Evolutionary conservation across 805 yeast genomes (phyloP).

Genomic region (Isabelozyma rhagii): DNA sequence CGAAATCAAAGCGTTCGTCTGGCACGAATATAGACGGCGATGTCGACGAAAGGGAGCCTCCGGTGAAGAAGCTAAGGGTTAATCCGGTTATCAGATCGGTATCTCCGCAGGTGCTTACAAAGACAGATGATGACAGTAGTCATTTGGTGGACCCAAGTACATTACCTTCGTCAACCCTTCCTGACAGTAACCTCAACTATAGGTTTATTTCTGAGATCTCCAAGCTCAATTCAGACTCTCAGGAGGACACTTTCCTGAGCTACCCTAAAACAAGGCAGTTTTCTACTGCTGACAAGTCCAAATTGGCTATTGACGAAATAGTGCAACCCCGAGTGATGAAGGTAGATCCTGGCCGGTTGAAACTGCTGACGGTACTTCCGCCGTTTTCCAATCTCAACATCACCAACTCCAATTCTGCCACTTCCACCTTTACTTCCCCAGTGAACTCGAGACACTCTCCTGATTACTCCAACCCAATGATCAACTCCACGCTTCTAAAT

Average conservation of each 20-base stretch:
- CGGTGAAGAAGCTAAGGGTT: conserved; percentile 6
- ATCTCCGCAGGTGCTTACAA: background rate
- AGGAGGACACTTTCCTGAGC: conserved; percentile 33
- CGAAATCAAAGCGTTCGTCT: conserved; percentile 20
- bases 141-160: background rate
- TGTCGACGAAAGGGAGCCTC: background rate
- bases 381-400: conserved; percentile 1
- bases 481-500: conserved; percentile 9
- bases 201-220: conserved; percentile 34
- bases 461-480: background rate
- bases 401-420: background rate
- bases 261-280: conserved; percentile 28
- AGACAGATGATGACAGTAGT: background rate
- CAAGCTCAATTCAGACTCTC: conserved; percentile 28
- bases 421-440: background rate
- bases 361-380: conserved; percentile 1
- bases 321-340: conserved; percentile 37
- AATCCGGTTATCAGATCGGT: background rate
- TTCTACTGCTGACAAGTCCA: conserved; percentile 36
- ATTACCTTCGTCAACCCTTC: background rate
- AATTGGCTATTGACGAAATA: conserved; percentile 46
- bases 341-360: background rate
- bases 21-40: background rate
- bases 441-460: background rate
- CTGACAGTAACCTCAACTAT: background rate